These are phyloP conservation scores for Quercus mongolica DNA, from an alignment of 306 rosid species.

Conservation along the genomic window DNA sequence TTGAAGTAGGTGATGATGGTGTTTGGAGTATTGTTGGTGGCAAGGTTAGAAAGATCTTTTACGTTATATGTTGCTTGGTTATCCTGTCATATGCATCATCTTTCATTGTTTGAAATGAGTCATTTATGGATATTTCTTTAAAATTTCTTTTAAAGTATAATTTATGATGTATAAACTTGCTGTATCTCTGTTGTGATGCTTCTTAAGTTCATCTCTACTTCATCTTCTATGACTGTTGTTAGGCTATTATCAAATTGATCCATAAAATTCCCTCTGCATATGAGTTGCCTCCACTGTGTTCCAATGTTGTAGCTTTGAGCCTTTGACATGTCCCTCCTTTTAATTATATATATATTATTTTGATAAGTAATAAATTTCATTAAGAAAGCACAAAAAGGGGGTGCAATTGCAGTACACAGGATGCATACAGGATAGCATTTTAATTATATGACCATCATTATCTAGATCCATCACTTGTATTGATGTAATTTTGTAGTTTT, in stretches of 20 bases:
- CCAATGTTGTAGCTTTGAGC: not conserved
- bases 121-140: not conserved
- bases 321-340: not conserved
- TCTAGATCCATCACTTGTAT: not conserved
- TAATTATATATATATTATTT: not conserved
- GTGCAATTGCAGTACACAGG: no score
- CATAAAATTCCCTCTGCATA: not conserved
- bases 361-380: no score
- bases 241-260: not conserved
- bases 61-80: conserved; percentile 7
- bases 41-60: conserved; percentile 60
- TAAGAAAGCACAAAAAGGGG: no score
- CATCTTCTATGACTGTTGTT: not conserved
- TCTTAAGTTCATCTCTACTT: not conserved
- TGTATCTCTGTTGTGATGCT: conserved; percentile 5
- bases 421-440: no score
- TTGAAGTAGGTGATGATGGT: conserved; percentile 76
- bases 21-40: conserved; percentile 95
- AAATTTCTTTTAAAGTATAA: conserved; percentile 14
- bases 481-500: not conserved
- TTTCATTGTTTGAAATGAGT: conserved; percentile 7
- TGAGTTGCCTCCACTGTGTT: not conserved
- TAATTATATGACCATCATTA: not conserved
- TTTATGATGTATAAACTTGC: conserved; percentile 3
- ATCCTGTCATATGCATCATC: not conserved